Conservation (phyloP, 768 basidiomycete species). For the Agrocybe pediades region DNA sequence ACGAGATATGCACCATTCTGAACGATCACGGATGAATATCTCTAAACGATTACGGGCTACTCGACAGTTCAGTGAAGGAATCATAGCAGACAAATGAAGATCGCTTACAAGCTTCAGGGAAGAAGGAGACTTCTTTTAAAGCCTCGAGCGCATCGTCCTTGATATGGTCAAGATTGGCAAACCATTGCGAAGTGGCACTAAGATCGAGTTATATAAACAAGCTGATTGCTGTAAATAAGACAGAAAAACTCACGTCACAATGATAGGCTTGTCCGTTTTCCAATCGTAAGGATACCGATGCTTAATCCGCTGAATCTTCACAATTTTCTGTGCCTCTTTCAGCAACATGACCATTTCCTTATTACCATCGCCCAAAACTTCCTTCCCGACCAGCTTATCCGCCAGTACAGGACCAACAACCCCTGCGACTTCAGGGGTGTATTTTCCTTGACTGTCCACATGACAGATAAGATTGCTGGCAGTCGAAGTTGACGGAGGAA, state of each 20-base stretch:
- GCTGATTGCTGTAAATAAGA: neutral
- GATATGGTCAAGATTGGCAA: slow-evolving; percentile 86
- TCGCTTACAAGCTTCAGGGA: slow-evolving; percentile 67
- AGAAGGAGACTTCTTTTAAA: slow-evolving; percentile 71
- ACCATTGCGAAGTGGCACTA: slow-evolving; percentile 97
- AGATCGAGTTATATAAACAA: neutral
- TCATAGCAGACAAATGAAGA: neutral
- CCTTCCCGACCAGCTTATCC: slow-evolving; percentile 58
- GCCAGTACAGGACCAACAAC: slow-evolving; percentile 56
- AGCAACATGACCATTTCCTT: slow-evolving; percentile 67
- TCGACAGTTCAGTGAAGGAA: neutral
- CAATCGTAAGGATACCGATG: slow-evolving; percentile 97
- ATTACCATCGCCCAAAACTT: slow-evolving; percentile 74
- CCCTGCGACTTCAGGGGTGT: slow-evolving; percentile 57
- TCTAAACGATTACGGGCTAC: slow-evolving; percentile 87
- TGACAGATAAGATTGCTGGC: slow-evolving; percentile 67
- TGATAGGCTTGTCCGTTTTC: slow-evolving; percentile 92
- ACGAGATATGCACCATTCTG: slow-evolving; percentile 99
- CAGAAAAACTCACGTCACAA: slow-evolving; percentile 67
- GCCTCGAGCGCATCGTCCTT: slow-evolving; percentile 75
- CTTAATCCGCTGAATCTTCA: slow-evolving; percentile 70
- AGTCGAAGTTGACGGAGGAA: slow-evolving; percentile 32
- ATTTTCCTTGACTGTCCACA: slow-evolving; percentile 76
- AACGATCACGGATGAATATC: slow-evolving; percentile 81
- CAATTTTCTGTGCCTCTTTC: slow-evolving; percentile 51